A percentile compares a stretch with the other conserved stretches of the same genome.
Conservation (phyloP, 2,329 filamentous ascomycete species). For the Cladosporium colombiae region DNA sequence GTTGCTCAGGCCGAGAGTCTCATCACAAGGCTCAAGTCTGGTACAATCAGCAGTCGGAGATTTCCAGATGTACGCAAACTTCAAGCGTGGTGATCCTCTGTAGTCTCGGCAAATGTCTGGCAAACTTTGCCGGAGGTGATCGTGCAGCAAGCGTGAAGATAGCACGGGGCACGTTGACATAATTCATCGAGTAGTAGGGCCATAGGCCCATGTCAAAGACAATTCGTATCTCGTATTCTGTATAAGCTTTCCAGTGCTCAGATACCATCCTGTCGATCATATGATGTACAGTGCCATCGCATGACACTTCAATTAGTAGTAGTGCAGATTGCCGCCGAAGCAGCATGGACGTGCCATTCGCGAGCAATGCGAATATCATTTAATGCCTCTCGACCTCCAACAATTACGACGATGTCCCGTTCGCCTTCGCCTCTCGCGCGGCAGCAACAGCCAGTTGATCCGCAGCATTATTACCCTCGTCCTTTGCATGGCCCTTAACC, state of each 20-base stretch:
- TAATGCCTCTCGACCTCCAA: background rate
- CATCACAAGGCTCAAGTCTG: background rate
- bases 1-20: background rate
- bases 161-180: slow-evolving; percentile 2
- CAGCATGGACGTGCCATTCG: background rate
- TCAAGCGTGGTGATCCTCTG: background rate
- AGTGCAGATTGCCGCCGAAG: background rate
- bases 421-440: slow-evolving; percentile 48
- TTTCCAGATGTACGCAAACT: background rate
- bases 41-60: background rate
- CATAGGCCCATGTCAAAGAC: background rate
- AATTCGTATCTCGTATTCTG: background rate
- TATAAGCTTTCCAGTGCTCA: background rate
- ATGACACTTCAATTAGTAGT: background rate
- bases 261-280: background rate
- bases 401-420: background rate
- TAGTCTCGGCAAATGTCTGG: slow-evolving; percentile 6
- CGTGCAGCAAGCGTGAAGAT: background rate
- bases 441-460: slow-evolving; percentile 74
- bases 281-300: background rate
- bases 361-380: background rate
- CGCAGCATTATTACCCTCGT: slow-evolving; percentile 76
- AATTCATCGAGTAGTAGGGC: background rate
- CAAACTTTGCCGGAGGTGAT: background rate
- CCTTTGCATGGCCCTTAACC: slow-evolving; percentile 81